phyloP scores from a whole-genome alignment of 2,329 filamentous ascomycete species.

The Paramyrothecium sp. region DNA sequence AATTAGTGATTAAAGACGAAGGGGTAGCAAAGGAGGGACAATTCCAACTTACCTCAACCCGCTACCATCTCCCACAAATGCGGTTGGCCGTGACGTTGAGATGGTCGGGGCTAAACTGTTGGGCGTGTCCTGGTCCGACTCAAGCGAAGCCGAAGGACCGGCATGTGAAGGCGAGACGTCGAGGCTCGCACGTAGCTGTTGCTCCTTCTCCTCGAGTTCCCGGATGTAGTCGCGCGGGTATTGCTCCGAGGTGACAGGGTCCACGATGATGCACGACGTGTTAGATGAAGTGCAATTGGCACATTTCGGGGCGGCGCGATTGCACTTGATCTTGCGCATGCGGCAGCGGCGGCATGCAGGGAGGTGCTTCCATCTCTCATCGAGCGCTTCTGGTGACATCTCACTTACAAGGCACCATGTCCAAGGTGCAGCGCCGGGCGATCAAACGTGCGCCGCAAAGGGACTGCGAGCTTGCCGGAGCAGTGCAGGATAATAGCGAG shows the following conservation, averaged over 20 bases:
- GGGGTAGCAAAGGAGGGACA: background rate
- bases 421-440: constrained; percentile 3
- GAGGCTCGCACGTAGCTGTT: constrained; percentile 7
- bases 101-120: constrained; percentile 5
- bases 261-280: constrained; percentile 55
- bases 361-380: constrained; percentile 14
- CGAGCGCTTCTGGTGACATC: constrained; percentile 2
- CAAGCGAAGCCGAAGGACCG: background rate
- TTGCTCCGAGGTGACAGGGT: constrained; percentile 11
- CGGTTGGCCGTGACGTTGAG: constrained; percentile 5
- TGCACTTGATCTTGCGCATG: constrained; percentile 77
- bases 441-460: background rate
- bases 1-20: background rate
- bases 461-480: background rate
- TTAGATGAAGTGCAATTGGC: constrained; percentile 69
- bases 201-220: constrained; percentile 9
- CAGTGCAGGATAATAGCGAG: background rate
- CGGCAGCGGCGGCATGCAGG: constrained; percentile 73
- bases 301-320: constrained; percentile 73
- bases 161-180: background rate
- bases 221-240: constrained; percentile 11
- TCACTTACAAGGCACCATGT: background rate
- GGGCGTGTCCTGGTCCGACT: constrained; percentile 3
- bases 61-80: constrained; percentile 11
- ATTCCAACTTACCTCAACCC: constrained; percentile 5